Conservation (phyloP, 441 rosid genomes). For the Syzygium syzygioides region DNA sequence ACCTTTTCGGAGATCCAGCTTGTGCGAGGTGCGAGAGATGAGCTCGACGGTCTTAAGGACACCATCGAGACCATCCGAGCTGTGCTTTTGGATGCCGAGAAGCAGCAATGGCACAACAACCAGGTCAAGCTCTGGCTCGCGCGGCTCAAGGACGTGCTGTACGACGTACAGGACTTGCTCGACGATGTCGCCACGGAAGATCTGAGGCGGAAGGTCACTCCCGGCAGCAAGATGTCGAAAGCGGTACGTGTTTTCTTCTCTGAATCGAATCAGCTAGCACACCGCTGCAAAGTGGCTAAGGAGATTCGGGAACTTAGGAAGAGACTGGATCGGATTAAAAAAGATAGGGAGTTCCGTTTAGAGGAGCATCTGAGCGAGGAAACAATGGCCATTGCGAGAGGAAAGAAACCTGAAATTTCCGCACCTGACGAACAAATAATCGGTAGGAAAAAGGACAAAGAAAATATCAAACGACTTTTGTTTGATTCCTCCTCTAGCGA, state of each 20-base stretch:
- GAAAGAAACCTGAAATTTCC: neutral
- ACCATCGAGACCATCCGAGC: no score
- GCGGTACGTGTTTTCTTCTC: neutral
- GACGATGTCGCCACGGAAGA: no score
- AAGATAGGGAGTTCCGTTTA: neutral
- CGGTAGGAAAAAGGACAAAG: neutral
- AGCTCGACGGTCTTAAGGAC: no score
- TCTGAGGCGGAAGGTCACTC: neutral
- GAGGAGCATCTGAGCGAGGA: neutral
- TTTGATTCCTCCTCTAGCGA: neutral
- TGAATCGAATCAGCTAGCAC: neutral
- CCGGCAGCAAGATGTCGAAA: neutral
- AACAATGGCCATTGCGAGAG: neutral
- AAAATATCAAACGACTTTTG: neutral
- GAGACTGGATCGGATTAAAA: neutral
- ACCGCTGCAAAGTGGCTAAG: neutral
- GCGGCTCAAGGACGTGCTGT: no score
- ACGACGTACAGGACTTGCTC: no score
- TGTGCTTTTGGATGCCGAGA: no score
- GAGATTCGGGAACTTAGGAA: neutral
- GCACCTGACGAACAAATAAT: neutral
- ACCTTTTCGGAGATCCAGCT: no score
- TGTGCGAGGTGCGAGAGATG: no score
- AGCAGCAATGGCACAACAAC: no score
- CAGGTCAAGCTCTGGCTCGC: no score